These are phyloP conservation scores for Fusarium albidum DNA, from an alignment of 2,329 filamentous ascomycete species.

Conservation along the genomic window DNA sequence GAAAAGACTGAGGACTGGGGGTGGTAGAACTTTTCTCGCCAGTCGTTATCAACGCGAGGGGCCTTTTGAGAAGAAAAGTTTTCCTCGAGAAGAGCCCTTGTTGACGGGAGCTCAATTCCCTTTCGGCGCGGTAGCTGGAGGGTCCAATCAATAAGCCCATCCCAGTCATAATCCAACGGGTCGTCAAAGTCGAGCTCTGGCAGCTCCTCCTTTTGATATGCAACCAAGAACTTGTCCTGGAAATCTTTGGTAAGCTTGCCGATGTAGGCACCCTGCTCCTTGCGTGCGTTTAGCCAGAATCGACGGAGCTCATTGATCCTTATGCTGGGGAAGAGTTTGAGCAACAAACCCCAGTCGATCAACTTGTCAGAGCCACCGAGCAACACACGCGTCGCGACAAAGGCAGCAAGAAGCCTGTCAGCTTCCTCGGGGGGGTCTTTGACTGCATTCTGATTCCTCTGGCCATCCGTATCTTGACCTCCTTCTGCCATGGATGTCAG, in stretches of 20 bases:
- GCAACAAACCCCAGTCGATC: conserved; percentile 68
- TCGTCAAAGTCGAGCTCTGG: conserved; percentile 70
- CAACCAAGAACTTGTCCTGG: conserved; percentile 69
- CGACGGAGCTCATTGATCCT: conserved; percentile 60
- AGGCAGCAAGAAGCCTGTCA: conserved; percentile 59
- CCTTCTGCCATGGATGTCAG: conserved; percentile 35
- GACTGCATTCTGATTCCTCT: neutral
- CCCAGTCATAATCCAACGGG: conserved; percentile 73
- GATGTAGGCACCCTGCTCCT: conserved; percentile 61
- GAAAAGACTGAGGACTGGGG: conserved; percentile 62
- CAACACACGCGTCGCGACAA: conserved; percentile 65
- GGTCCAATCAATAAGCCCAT: conserved; percentile 71
- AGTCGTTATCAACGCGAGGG: conserved; percentile 48
- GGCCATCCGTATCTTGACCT: conserved; percentile 5
- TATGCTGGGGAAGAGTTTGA: conserved; percentile 63
- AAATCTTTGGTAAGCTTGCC: conserved; percentile 67
- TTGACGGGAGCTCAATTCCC: conserved; percentile 57
- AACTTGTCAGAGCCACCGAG: conserved; percentile 67
- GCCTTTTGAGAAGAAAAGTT: conserved; percentile 52
- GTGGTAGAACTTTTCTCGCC: conserved; percentile 67
- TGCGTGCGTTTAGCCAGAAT: conserved; percentile 63
- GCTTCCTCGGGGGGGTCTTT: conserved; percentile 29
- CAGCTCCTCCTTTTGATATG: conserved; percentile 70
- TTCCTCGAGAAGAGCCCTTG: conserved; percentile 54
- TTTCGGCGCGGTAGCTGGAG: conserved; percentile 58